phyloP scores from a whole-genome alignment of 805 yeast species.

The Saturnispora galanensis region DNA sequence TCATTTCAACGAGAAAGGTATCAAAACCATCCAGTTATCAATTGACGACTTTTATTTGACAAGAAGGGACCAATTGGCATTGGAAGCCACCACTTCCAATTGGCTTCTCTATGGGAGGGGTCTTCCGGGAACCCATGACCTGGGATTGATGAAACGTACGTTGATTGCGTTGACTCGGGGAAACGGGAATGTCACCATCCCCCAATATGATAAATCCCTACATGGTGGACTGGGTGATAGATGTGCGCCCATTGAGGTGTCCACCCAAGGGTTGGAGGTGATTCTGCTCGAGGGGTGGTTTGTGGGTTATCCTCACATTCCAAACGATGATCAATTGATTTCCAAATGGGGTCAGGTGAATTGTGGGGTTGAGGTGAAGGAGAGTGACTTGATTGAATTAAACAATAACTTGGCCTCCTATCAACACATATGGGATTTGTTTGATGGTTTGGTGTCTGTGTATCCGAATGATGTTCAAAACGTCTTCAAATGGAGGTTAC shows the following conservation, averaged over 20 bases:
- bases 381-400: constrained; percentile 28
- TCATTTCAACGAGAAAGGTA: constrained; percentile 20
- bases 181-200: constrained; percentile 31
- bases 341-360: constrained; percentile 20
- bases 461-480: constrained; percentile 49
- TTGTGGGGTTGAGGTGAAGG: constrained; percentile 16
- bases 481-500: constrained; percentile 70
- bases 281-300: constrained; percentile 93
- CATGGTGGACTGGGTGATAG: constrained; percentile 77
- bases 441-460: constrained; percentile 53
- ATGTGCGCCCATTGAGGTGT: constrained; percentile 31
- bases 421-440: constrained; percentile 41
- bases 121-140: constrained; percentile 89
- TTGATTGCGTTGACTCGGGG: constrained; percentile 26
- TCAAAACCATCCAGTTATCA: constrained; percentile 39
- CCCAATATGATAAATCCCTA: constrained; percentile 71
- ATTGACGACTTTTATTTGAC: constrained; percentile 82
- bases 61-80: constrained; percentile 43
- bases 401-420: constrained; percentile 47
- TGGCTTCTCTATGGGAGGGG: constrained; percentile 66
- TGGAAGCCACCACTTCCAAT: constrained; percentile 32
- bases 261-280: constrained; percentile 40
- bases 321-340: constrained; percentile 22
- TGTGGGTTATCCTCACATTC: constrained; percentile 54
- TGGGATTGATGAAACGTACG: constrained; percentile 32